Base-by-base conservation (phyloP, 805 yeast genomes). In the Nadsonia fulvescens region DNA sequence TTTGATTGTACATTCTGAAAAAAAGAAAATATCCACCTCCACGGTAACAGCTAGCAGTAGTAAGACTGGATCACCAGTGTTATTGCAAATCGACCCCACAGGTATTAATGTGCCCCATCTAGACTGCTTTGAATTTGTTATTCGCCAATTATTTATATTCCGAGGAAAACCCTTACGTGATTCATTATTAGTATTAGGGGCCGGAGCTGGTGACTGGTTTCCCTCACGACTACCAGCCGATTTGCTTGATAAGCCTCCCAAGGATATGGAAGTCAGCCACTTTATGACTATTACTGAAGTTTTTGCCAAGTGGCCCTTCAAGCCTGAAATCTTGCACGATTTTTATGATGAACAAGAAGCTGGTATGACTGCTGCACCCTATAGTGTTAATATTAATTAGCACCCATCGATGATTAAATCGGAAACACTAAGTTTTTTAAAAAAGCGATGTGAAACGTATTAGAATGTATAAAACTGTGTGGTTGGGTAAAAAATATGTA, bases 281-380 rank as follows among this genome's bases (percentile, higher is more conserved):
- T 54, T 73, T 32, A 31, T 54, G 5, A 36, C 45, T 5, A 42
- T 83, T 5, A 55, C 69, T 6, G 47, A 61, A 3, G 55, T 51
- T 3, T 79, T 73, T 42, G 58, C 55, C 21, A 40, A 50, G 8
- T 86, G 95, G 96, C 89, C 95, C 0, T 86, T 82, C 56, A 81
- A 72, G 46, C 95, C 92, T 0, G 61, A 52, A 30, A 44, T 51
- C 30, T 43, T 53, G 37, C 44, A 51, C 44, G 59, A 55, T 30
- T 56, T 58, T 35, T 50, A 53, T 26, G 63, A 55, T 19, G 55
- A 47, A 21, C n/a, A n/a, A n/a, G n/a, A n/a, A n/a, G n/a, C n/a
- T n/a, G n/a, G n/a, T n/a, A n/a, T n/a, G n/a, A n/a, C n/a, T n/a
- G n/a, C n/a, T n/a, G n/a, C n/a, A n/a, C n/a, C n/a, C n/a, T n/a